phyloP scores from a whole-genome alignment of 768 basidiomycete species.

The Termitomyces sp. region DNA sequence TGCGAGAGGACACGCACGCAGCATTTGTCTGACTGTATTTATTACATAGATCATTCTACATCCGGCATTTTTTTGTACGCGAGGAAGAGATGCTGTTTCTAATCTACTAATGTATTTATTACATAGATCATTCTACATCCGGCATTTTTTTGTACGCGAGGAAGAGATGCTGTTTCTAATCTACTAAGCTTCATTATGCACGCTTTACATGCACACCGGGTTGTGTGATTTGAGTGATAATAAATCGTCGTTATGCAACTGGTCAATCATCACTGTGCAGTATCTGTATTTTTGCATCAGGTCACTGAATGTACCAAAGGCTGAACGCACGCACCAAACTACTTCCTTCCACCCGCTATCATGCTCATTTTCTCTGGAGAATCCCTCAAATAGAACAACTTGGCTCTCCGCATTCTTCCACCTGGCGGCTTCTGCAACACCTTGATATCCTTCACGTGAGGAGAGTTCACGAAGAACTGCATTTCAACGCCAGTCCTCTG shows the following conservation, averaged over 20 bases:
- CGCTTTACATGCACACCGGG: background rate
- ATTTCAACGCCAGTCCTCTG: constrained; percentile 92
- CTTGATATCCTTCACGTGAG: constrained; percentile 85
- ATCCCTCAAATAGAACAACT: constrained; percentile 80
- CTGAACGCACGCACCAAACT: constrained; percentile 16
- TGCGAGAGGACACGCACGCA: constrained; percentile 3
- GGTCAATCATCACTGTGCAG: background rate
- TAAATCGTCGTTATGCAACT: background rate
- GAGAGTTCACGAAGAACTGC: constrained; percentile 85
- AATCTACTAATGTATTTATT: constrained; percentile 3
- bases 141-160: constrained; percentile 7
- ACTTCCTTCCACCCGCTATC: constrained; percentile 50
- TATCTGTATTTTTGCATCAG: background rate
- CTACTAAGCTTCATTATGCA: background rate
- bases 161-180: background rate
- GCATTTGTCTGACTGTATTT: constrained; percentile 18
- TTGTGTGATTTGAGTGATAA: background rate
- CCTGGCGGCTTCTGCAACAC: constrained; percentile 66
- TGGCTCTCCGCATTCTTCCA: constrained; percentile 70
- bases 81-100: background rate
- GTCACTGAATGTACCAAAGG: background rate
- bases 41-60: constrained; percentile 15
- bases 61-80: constrained; percentile 10
- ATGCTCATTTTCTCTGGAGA: constrained; percentile 84
- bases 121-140: constrained; percentile 17